phyloP scores from a whole-genome alignment of 148 eudicot species.

The Gaultheria prostrata region DNA sequence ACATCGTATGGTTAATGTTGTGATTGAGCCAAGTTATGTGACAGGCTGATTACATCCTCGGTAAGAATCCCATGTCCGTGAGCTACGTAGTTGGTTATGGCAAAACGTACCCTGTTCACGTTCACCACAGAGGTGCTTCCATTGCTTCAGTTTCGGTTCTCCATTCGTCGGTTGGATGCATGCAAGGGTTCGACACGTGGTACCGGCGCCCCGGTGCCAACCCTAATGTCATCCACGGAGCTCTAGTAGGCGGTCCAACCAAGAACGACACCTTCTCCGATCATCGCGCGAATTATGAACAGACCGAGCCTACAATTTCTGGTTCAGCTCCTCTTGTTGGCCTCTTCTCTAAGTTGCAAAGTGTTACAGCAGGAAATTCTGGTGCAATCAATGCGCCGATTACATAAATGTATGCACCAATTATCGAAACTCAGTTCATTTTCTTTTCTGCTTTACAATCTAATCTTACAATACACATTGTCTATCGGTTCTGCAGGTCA shows the following conservation, averaged over 20 bases:
- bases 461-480: not conserved
- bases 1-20: not conserved
- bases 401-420: not conserved
- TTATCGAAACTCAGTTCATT: not conserved
- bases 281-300: slow-evolving; percentile 67
- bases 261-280: slow-evolving; percentile 48
- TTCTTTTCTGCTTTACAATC: not conserved
- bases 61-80: slow-evolving; percentile 73
- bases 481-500: slow-evolving; percentile 15
- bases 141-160: slow-evolving; percentile 45
- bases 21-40: not conserved
- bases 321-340: slow-evolving; percentile 84
- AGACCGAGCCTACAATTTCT: slow-evolving; percentile 72
- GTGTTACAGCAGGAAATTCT: slow-evolving; percentile 26
- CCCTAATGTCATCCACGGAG: slow-evolving; percentile 72
- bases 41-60: slow-evolving; percentile 84
- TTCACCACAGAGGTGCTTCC: slow-evolving; percentile 90
- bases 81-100: slow-evolving; percentile 89
- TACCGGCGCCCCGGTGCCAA: slow-evolving; percentile 45
- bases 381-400: slow-evolving; percentile 19
- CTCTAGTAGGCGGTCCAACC: slow-evolving; percentile 77
- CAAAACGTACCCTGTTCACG: slow-evolving; percentile 57
- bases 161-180: slow-evolving; percentile 50
- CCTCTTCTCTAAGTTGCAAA: slow-evolving; percentile 59
- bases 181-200: slow-evolving; percentile 76